These are phyloP conservation scores for Pleurotus djamor DNA, from an alignment of 768 basidiomycete genomes.

Conservation along the genomic window DNA sequence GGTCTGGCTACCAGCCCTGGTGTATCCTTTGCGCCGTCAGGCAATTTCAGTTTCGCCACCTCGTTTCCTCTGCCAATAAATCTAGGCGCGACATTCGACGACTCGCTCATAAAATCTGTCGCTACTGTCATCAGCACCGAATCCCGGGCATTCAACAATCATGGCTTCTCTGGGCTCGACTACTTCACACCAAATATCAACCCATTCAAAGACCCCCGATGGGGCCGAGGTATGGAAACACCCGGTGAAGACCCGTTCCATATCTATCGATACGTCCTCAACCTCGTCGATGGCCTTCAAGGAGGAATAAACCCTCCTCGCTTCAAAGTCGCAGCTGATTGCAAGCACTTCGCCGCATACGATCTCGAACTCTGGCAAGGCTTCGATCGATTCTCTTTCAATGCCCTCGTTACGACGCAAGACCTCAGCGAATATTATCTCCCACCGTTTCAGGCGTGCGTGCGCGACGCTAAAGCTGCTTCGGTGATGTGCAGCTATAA, in stretches of 20 bases:
- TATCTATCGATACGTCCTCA: slow-evolving; percentile 50
- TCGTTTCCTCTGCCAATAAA: slow-evolving; percentile 59
- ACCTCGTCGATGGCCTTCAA: slow-evolving; percentile 53
- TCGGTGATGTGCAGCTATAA: slow-evolving; percentile 66
- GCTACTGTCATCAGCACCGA: slow-evolving; percentile 55
- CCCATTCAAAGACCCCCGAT: slow-evolving; percentile 61
- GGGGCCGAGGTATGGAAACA: slow-evolving; percentile 63
- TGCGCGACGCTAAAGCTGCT: slow-evolving; percentile 56
- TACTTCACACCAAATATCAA: slow-evolving; percentile 59
- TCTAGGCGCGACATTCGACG: slow-evolving; percentile 55
- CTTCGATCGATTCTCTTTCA: slow-evolving; percentile 44
- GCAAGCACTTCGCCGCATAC: slow-evolving; percentile 62
- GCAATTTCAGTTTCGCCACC: slow-evolving; percentile 55
- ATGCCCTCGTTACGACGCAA: slow-evolving; percentile 50
- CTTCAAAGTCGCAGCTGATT: slow-evolving; percentile 52
- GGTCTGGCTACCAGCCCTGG: slow-evolving; percentile 54
- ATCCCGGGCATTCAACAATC: slow-evolving; percentile 57
- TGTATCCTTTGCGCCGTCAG: slow-evolving; percentile 44
- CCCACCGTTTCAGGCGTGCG: slow-evolving; percentile 55
- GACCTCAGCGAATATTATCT: slow-evolving; percentile 57
- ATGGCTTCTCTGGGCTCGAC: slow-evolving; percentile 48
- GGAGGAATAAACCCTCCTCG: slow-evolving; percentile 51
- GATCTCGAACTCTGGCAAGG: slow-evolving; percentile 59
- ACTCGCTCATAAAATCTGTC: slow-evolving; percentile 45
- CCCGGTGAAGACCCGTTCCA: slow-evolving; percentile 61